Evolutionary conservation across 257 asterid species (phyloP).

Genomic region (Plantago major): DNA sequence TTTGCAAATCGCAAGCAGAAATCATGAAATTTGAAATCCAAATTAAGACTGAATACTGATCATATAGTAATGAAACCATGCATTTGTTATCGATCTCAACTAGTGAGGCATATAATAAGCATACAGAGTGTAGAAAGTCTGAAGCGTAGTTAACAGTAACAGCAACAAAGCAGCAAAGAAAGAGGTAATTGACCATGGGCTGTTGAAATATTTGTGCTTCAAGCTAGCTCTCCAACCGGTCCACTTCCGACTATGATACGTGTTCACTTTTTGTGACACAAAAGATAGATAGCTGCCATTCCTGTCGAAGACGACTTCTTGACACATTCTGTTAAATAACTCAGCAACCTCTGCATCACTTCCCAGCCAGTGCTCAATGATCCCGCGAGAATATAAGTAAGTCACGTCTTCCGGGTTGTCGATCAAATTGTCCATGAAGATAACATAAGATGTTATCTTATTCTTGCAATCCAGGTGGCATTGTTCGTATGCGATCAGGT

Average conservation of each 20-base stretch:
- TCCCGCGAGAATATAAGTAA: conserved; percentile 62
- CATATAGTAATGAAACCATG: too few species aligned
- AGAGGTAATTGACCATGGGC: conserved; percentile 75
- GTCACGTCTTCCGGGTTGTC: conserved; percentile 76
- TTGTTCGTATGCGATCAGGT: conserved; percentile 83
- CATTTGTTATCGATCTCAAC: conserved; percentile 4
- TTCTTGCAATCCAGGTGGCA: conserved; percentile 73
- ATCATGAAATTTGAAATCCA: too few species aligned
- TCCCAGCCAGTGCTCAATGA: conserved; percentile 88
- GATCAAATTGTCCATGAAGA: conserved; percentile 83
- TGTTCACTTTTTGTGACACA: conserved; percentile 63
- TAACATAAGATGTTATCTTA: conserved; percentile 68
- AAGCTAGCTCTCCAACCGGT: conserved; percentile 84
- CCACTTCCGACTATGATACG: conserved; percentile 71
- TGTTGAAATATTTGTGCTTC: conserved; percentile 59
- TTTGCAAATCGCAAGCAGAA: too few species aligned
- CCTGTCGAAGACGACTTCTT: conserved; percentile 74
- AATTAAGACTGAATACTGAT: too few species aligned
- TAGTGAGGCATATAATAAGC: conserved; percentile 32
- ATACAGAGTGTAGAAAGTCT: conserved; percentile 64
- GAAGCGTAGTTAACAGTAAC: conserved; percentile 53
- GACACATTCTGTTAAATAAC: conserved; percentile 66
- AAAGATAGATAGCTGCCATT: conserved; percentile 68
- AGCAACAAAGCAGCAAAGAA: conserved; percentile 65
- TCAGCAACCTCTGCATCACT: conserved; percentile 83